phyloP scores from a whole-genome alignment of 768 basidiomycete genomes.

The Psilocybe tampanensis region DNA sequence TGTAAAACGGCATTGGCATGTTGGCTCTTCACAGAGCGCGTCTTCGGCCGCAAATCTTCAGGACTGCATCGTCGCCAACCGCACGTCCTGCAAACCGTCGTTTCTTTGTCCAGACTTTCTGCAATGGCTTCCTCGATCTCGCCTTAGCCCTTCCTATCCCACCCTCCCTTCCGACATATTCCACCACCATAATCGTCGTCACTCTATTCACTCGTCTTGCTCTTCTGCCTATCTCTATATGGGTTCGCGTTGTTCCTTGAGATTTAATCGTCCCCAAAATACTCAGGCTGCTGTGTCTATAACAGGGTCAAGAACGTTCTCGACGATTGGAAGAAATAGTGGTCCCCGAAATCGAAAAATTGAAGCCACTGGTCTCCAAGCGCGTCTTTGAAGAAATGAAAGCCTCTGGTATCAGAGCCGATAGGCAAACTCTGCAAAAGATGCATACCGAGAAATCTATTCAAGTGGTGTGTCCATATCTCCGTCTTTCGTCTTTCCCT shows the following conservation, averaged over 20 bases:
- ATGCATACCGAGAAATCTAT: conserved; percentile 51
- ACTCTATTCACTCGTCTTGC: conserved; percentile 62
- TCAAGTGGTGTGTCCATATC: conserved; percentile 43
- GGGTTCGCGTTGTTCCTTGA: conserved; percentile 50
- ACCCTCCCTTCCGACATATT: conserved; percentile 67
- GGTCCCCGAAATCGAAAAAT: conserved; percentile 54
- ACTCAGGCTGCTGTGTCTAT: conserved; percentile 13
- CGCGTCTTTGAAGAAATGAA: conserved; percentile 57
- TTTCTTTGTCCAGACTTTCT: conserved; percentile 45
- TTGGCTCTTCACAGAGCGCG: conserved; percentile 32
- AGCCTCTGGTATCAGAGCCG: conserved; percentile 51
- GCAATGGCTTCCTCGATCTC: conserved; percentile 75
- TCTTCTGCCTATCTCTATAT: conserved; percentile 73
- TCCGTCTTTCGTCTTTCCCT: conserved; percentile 6
- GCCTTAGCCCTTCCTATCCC: conserved; percentile 76
- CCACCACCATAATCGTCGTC: conserved; percentile 73
- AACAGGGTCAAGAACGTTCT: conserved; percentile 62
- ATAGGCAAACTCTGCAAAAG: conserved; percentile 51
- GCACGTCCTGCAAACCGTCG: conserved; percentile 23
- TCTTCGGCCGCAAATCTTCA: conserved; percentile 25
- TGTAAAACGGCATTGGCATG: conserved; percentile 24
- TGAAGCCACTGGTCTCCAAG: conserved; percentile 45
- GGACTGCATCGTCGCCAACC: conserved; percentile 11
- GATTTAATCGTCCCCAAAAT: background rate
- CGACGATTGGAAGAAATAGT: conserved; percentile 63